These are phyloP conservation scores for Pseudohyphozyma bogoriensis DNA, from an alignment of 768 basidiomycete species.

Conservation along the genomic window DNA sequence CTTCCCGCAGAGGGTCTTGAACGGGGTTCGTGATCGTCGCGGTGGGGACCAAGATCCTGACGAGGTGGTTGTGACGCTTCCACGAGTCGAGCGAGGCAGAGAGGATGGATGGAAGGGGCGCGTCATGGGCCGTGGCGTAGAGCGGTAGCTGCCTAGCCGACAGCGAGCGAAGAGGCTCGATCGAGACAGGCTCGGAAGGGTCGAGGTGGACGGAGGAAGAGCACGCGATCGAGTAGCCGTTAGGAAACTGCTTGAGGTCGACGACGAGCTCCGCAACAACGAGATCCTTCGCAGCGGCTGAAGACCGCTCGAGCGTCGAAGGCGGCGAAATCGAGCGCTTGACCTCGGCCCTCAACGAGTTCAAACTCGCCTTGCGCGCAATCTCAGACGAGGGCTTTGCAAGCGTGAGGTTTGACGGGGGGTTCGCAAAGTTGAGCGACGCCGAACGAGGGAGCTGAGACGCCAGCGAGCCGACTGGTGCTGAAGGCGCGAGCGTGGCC, in stretches of 20 bases:
- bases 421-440: slow-evolving; percentile 20
- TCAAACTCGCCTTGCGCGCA: slow-evolving; percentile 13
- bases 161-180: slow-evolving; percentile 22
- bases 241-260: slow-evolving; percentile 68
- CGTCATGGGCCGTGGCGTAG: slow-evolving; percentile 53
- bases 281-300: slow-evolving; percentile 45
- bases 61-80: slow-evolving; percentile 53
- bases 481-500: neutral
- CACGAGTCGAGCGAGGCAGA: slow-evolving; percentile 47
- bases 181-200: slow-evolving; percentile 42
- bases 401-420: slow-evolving; percentile 7
- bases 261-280: slow-evolving; percentile 68
- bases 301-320: too few relatives aligned
- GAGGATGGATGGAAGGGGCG: slow-evolving; percentile 56
- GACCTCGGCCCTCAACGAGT: slow-evolving; percentile 3
- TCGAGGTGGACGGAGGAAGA: neutral
- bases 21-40: slow-evolving; percentile 68
- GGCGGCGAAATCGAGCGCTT: slow-evolving; percentile 5
- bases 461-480: slow-evolving; percentile 1
- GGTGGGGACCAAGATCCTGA: slow-evolving; percentile 70
- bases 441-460: slow-evolving; percentile 15
- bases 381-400: slow-evolving; percentile 5
- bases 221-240: slow-evolving; percentile 53
- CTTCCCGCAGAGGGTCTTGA: slow-evolving; percentile 68
- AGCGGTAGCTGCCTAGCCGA: slow-evolving; percentile 31